These are phyloP conservation scores for Borovskyia barvae DNA, from an alignment of 208 protist species.

Conservation along the genomic window DNA sequence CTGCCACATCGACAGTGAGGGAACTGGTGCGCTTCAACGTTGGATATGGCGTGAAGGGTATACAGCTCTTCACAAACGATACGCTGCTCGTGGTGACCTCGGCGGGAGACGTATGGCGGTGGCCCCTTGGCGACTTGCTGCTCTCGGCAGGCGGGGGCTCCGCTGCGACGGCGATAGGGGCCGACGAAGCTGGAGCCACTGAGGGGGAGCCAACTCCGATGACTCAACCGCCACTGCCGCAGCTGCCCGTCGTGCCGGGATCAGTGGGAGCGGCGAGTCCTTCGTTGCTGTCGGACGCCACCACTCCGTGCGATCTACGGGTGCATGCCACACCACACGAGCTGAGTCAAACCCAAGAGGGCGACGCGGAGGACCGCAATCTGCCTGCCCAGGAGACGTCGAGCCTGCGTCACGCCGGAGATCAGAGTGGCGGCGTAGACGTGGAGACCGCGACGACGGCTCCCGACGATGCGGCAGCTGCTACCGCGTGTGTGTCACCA, in stretches of 20 bases:
- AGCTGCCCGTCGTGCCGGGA: slow-evolving; percentile 6
- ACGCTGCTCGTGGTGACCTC: slow-evolving; percentile 73
- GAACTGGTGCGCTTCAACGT: slow-evolving; percentile 83
- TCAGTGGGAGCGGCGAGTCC: background rate
- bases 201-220: slow-evolving; percentile 21
- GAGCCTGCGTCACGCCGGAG: background rate
- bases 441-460: too few relatives aligned
- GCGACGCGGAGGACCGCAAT: slow-evolving; percentile 14
- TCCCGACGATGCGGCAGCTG: too few relatives aligned
- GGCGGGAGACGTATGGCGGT: slow-evolving; percentile 81
- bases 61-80: slow-evolving; percentile 60
- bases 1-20: slow-evolving; percentile 21
- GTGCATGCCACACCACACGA: slow-evolving; percentile 3
- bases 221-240: slow-evolving; percentile 2
- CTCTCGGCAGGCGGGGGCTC: background rate
- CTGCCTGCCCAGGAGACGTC: slow-evolving; percentile 5
- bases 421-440: too few relatives aligned
- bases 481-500: too few relatives aligned
- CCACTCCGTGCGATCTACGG: background rate
- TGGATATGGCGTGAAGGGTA: slow-evolving; percentile 63
- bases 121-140: slow-evolving; percentile 67
- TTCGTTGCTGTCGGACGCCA: background rate
- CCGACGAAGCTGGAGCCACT: slow-evolving; percentile 1
- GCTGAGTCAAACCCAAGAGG: slow-evolving; percentile 19
- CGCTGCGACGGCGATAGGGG: background rate